Percentiles rank a stretch among this genome's conserved stretches.
Conservation (phyloP, 306 rosid species). For the Datisca glomerata region DNA sequence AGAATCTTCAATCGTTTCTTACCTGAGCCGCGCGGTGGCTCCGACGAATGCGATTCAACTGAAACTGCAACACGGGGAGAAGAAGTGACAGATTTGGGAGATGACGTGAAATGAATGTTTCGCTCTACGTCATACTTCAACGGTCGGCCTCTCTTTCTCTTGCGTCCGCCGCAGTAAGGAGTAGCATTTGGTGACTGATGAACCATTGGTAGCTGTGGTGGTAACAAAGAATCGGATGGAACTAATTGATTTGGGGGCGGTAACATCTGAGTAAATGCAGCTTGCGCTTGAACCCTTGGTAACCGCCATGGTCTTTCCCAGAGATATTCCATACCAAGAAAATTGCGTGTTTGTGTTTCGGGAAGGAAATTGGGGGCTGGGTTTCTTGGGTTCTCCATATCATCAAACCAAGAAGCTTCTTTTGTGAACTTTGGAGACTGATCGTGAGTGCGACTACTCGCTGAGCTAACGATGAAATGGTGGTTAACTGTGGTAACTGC, state of each 20-base stretch:
- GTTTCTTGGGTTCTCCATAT: neutral
- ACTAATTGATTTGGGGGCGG: slow-evolving; percentile 34
- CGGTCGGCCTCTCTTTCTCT: slow-evolving; percentile 87
- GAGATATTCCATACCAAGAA: no score
- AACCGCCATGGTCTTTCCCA: no score
- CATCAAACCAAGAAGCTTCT: neutral
- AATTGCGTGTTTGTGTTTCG: no score
- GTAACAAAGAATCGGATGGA: slow-evolving; percentile 38
- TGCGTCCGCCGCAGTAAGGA: slow-evolving; percentile 47
- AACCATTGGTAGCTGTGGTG: slow-evolving; percentile 19
- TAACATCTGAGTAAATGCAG: slow-evolving; percentile 27
- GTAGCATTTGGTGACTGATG: slow-evolving; percentile 27
- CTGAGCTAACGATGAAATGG: no score
- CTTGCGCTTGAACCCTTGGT: no score
- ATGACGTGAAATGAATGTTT: slow-evolving; percentile 50
- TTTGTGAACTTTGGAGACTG: no score
- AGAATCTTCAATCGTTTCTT: slow-evolving; percentile 46
- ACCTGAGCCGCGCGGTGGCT: slow-evolving; percentile 68
- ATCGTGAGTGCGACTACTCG: no score
- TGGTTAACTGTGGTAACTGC: no score
- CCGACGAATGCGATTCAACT: slow-evolving; percentile 41
- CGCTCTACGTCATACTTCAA: slow-evolving; percentile 62
- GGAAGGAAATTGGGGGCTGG: no score
- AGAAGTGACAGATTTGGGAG: slow-evolving; percentile 32
- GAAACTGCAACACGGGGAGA: slow-evolving; percentile 42